A percentile compares a stretch with the other conserved stretches of the same genome.
These are phyloP conservation scores for Gardenia jasminoides DNA, from an alignment of 257 asterid species.

Conservation along the genomic window DNA sequence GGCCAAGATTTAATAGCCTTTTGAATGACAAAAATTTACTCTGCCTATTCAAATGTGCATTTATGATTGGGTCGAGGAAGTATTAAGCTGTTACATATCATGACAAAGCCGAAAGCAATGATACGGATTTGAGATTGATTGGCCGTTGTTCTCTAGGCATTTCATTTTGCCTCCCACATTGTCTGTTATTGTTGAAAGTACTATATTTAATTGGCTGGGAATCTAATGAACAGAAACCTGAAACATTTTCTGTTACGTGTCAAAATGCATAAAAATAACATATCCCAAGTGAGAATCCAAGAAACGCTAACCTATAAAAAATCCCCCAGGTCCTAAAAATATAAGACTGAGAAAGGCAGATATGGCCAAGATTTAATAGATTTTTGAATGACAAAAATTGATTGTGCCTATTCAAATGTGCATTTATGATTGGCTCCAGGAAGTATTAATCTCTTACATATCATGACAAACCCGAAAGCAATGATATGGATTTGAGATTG, in stretches of 20 bases:
- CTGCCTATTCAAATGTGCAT: too few species aligned
- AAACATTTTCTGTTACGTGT: background rate
- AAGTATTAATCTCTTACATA: background rate
- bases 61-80: too few species aligned
- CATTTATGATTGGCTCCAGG: conserved; percentile 1
- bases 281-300: background rate
- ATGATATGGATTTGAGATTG: too few species aligned
- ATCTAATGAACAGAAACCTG: conserved; percentile 1
- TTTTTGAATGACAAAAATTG: background rate
- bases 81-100: too few species aligned
- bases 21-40: too few species aligned
- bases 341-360: background rate
- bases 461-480: too few species aligned
- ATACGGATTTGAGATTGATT: background rate
- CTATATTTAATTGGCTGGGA: background rate
- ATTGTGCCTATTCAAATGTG: background rate
- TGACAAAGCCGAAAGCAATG: too few species aligned
- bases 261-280: background rate
- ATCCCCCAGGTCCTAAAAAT: background rate
- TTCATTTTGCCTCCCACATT: background rate
- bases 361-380: background rate
- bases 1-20: too few species aligned
- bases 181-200: background rate
- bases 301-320: background rate
- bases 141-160: background rate